A percentile compares a stretch with the other conserved stretches of the same genome.
Evolutionary conservation across 305 asterid species (phyloP).

Genomic region (Solanum chacoense): DNA sequence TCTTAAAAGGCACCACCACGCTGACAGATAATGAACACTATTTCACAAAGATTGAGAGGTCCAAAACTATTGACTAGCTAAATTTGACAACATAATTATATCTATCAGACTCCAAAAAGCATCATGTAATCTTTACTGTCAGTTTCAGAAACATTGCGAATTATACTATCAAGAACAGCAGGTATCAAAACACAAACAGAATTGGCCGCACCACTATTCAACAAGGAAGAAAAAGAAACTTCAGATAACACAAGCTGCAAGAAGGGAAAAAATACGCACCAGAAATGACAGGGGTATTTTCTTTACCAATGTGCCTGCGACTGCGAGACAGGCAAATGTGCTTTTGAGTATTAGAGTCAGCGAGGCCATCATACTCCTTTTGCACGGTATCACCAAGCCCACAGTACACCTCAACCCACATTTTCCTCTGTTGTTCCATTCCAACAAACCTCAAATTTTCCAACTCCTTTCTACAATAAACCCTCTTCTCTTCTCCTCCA

Average conservation of each 20-base stretch:
- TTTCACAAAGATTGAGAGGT: neutral
- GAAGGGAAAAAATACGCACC: constrained; percentile 8
- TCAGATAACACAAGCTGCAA: neutral
- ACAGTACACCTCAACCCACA: constrained; percentile 62
- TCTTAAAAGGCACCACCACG: neutral
- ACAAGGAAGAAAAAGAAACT: neutral
- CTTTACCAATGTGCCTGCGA: constrained; percentile 29
- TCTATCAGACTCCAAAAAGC: neutral
- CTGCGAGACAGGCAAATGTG: constrained; percentile 19
- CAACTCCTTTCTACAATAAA: constrained; percentile 51
- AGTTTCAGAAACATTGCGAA: neutral
- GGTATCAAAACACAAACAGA: neutral
- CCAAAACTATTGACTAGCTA: neutral
- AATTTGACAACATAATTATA: neutral
- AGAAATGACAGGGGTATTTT: constrained; percentile 1
- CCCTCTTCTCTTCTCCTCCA: constrained; percentile 23
- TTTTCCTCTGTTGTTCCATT: constrained; percentile 51
- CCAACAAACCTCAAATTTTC: constrained; percentile 51
- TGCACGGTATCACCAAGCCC: constrained; percentile 37
- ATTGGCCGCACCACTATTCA: neutral
- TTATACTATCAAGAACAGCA: neutral
- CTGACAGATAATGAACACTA: neutral
- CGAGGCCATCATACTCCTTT: constrained; percentile 47
- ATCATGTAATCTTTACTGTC: neutral
- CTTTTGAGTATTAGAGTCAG: constrained; percentile 8